These are phyloP conservation scores for Pholiota microspora DNA, from an alignment of 768 basidiomycete species.

Conservation along the genomic window DNA sequence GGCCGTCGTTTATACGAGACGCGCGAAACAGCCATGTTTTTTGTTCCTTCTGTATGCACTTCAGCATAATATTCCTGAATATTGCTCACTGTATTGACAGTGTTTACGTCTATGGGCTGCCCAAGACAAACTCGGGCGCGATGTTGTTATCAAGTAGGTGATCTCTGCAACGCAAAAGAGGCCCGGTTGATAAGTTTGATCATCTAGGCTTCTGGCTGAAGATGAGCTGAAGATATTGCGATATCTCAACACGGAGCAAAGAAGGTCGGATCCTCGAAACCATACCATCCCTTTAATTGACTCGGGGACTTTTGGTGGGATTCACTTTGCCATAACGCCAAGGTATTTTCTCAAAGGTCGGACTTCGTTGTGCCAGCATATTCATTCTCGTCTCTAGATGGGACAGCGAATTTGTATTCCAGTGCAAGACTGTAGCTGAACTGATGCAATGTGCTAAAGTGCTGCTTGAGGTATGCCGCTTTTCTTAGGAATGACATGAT, in stretches of 20 bases:
- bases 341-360: neutral
- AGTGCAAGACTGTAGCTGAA: too few species aligned
- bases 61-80: neutral
- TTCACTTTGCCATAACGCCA: neutral
- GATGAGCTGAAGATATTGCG: neutral
- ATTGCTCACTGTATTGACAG: neutral
- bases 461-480: too few species aligned
- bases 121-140: neutral
- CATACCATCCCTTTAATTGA: constrained; percentile 18
- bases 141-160: neutral
- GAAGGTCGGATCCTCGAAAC: constrained; percentile 17
- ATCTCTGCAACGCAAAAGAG: too few species aligned
- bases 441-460: too few species aligned
- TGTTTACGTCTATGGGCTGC: neutral
- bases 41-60: neutral
- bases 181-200: neutral
- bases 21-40: neutral
- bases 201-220: neutral
- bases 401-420: too few species aligned
- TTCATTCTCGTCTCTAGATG: too few species aligned
- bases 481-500: too few species aligned
- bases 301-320: constrained; percentile 14
- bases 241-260: constrained; percentile 11
- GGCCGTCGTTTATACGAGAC: neutral
- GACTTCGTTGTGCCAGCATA: neutral